Evolutionary conservation across 2,329 filamentous ascomycete species (phyloP).

Genomic region (Aspergillus spinulosporus): DNA sequence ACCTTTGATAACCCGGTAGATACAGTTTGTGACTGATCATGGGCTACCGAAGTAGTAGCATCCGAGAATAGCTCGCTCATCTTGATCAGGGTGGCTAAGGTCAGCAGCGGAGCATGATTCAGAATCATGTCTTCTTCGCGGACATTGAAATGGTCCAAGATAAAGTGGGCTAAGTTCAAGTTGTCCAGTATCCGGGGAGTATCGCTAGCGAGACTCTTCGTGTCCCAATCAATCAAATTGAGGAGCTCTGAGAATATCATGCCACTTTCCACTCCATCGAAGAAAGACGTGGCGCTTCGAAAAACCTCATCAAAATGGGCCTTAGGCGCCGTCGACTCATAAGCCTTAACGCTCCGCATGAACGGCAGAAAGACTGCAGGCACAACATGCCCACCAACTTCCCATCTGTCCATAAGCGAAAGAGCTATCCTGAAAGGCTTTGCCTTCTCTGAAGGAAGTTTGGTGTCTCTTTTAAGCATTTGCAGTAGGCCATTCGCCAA

Average conservation of each 20-base stretch:
- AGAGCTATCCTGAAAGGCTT: constrained; percentile 88
- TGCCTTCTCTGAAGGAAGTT: constrained; percentile 66
- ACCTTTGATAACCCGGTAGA: constrained; percentile 32
- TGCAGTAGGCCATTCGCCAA: constrained; percentile 72
- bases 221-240: constrained; percentile 58
- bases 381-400: constrained; percentile 87
- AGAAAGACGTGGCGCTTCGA: constrained; percentile 91
- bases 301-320: constrained; percentile 81
- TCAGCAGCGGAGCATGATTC: constrained; percentile 75
- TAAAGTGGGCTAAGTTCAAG: constrained; percentile 74
- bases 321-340: constrained; percentile 67
- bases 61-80: constrained; percentile 39
- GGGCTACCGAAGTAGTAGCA: constrained; percentile 15
- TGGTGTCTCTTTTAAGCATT: constrained; percentile 65
- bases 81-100: constrained; percentile 61
- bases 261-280: constrained; percentile 92
- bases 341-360: constrained; percentile 74
- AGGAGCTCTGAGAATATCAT: constrained; percentile 86
- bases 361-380: constrained; percentile 86
- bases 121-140: constrained; percentile 94
- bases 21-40: constrained; percentile 22
- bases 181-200: constrained; percentile 59
- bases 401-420: constrained; percentile 97
- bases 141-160: constrained; percentile 85
- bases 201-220: constrained; percentile 51